Evolutionary conservation across 2,329 filamentous ascomycete genomes (phyloP), one percentile per base, ranked within the genome.

Genomic region (Amylocarpus encephaloides): DNA sequence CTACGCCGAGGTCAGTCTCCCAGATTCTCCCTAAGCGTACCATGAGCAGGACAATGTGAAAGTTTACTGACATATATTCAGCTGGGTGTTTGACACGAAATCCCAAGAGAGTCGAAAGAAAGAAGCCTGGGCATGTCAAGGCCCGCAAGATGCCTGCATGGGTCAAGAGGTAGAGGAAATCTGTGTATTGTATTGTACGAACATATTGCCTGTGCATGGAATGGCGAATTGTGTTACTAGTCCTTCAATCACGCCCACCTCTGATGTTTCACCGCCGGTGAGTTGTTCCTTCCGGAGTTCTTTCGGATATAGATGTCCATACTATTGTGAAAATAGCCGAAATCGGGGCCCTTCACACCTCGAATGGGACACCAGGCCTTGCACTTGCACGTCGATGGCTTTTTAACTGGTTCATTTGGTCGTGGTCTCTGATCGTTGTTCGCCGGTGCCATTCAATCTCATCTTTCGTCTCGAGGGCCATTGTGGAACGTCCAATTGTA

Each of bases 101-200:
- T 73, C 80, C 85, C 51, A 89, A 92, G 73, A 83, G 78, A 65
- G 94, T 98, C 60, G 93, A 98, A 74, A 92, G 93, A 69, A 98
- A 98, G 84, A 97, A 98, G 80, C 82, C 89, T 50, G 94, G 93
- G 61, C 88, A 89, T 66, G 71, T 95, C 73, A 98, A 98, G 79
- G 92, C 93, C 51, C 87, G 93, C 72, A 98, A 98, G 83, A 94
- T 86, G 82, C 92, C 92, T 53, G 80, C 93, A 63, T 98, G 94
- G 93, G 91, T 97, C 78, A 97, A 96, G 82, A 64, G 66, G 64
- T 68, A 65, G 58, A 54, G 19, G 38, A 50, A 35, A 12, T 48
- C 36, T 56, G 46, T 58, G 50, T 64, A 59, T 59, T 57, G 56
- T 62, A 60, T 57, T 62, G 57, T 62, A 62, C 56, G 41, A 53